Evolutionary conservation across 2,329 filamentous ascomycete genomes (phyloP).

Genomic region (Talaromyces sp.): DNA sequence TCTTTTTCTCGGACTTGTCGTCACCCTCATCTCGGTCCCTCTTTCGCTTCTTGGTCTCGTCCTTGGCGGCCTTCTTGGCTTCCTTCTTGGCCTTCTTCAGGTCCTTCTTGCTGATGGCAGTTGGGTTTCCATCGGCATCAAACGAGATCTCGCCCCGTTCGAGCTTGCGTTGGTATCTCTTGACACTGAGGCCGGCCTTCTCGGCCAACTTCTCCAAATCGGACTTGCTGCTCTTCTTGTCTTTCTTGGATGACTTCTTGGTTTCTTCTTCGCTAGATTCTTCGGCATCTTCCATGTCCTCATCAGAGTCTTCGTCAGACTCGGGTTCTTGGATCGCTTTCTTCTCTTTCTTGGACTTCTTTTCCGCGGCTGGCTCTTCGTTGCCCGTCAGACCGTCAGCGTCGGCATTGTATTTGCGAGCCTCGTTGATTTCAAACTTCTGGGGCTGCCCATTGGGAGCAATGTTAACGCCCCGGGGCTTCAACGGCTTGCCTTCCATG

Average conservation of each 20-base stretch:
- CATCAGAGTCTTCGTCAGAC: constrained; percentile 16
- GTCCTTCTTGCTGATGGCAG: constrained; percentile 69
- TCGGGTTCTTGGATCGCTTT: constrained; percentile 43
- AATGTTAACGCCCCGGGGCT: constrained; percentile 69
- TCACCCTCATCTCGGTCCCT: constrained; percentile 53
- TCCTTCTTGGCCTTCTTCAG: constrained; percentile 67
- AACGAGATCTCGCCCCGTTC: constrained; percentile 70
- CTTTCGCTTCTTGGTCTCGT: constrained; percentile 67
- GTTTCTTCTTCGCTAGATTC: constrained; percentile 26
- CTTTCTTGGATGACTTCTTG: constrained; percentile 40
- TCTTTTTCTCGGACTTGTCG: constrained; percentile 47
- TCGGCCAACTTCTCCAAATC: constrained; percentile 57
- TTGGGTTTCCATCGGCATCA: constrained; percentile 59
- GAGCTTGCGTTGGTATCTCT: constrained; percentile 74
- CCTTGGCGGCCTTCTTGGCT: constrained; percentile 49
- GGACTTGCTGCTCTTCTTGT: constrained; percentile 44
- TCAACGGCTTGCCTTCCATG: constrained; percentile 85
- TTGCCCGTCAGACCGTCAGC: constrained; percentile 76
- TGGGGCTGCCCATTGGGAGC: constrained; percentile 68
- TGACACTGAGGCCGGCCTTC: constrained; percentile 63
- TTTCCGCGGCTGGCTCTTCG: constrained; percentile 46
- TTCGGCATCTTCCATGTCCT: constrained; percentile 31
- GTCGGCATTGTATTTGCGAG: constrained; percentile 88
- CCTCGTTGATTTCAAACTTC: constrained; percentile 82
- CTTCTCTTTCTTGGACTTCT: constrained; percentile 42